These are phyloP conservation scores for Trichoderma parareesei DNA, from an alignment of 495 filamentous ascomycete species.

Conservation along the genomic window DNA sequence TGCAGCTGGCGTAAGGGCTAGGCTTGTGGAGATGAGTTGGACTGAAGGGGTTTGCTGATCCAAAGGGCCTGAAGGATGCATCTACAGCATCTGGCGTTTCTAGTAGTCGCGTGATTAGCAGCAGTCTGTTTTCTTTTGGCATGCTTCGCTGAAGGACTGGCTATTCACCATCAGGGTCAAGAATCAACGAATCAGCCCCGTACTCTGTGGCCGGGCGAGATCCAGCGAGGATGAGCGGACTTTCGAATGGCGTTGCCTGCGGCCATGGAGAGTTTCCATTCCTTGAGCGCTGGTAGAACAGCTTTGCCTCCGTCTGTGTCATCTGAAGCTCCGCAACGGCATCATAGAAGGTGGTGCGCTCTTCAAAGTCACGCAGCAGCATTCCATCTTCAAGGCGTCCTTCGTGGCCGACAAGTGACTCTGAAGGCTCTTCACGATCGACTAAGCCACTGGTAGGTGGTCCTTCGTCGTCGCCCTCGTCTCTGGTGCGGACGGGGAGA, in stretches of 20 bases:
- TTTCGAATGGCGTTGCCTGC: slow-evolving; percentile 5
- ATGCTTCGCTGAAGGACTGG: neutral
- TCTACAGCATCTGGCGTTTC: neutral
- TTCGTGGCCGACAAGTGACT: neutral
- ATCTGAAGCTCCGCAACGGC: slow-evolving; percentile 82
- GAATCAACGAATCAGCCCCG: slow-evolving; percentile 5
- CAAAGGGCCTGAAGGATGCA: neutral
- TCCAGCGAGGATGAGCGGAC: neutral
- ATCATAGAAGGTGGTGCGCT: slow-evolving; percentile 77
- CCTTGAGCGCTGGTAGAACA: slow-evolving; percentile 73
- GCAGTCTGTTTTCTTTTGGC: neutral
- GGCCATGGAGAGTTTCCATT: slow-evolving; percentile 1
- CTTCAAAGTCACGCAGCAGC: slow-evolving; percentile 65
- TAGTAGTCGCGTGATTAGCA: neutral
- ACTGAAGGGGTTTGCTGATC: neutral
- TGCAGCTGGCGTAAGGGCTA: slow-evolving; percentile 5
- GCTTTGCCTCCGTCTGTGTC: slow-evolving; percentile 83
- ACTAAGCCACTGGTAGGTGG: neutral
- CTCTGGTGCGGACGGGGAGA: neutral
- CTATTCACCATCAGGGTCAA: slow-evolving; percentile 7
- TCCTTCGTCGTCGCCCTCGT: neutral
- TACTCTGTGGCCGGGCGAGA: slow-evolving; percentile 9
- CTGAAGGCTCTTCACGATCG: neutral
- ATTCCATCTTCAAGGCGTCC: slow-evolving; percentile 43
- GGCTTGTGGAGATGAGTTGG: neutral